Base-by-base conservation (phyloP, 2,329 filamentous ascomycete species). In the Aspergillus sp. region DNA sequence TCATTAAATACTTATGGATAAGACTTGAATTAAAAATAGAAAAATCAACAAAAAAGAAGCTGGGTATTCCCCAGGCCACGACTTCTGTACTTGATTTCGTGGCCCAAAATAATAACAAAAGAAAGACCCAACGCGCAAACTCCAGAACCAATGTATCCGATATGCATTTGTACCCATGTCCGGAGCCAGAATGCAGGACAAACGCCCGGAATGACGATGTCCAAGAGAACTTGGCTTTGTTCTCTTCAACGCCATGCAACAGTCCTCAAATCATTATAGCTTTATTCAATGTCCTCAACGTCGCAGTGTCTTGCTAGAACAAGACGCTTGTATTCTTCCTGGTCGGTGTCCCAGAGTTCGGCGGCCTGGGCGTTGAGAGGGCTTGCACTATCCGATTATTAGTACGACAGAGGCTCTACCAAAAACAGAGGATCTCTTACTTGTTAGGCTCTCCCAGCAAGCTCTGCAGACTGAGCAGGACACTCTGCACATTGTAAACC, bases 401-500 rank as follows among this genome's bases (percentile, higher is more conserved):
- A 11, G 29, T 7, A 34, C 7, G 5, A 37, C 36, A 6, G 5
- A 6, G 32, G 8, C 30, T 7, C 12, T 12, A 12, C 11, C n/a
- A 10, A 13, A 6, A 33, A 31, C 7, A 2, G 28, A 10, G n/a
- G 13, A 35, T 3, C 35, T 6, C 87, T 68, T 74, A 97, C 93
- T 98, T 98, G 73, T 98, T 98, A 31, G 93, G 93, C 71, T 98
- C 93, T 27, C 91, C 93, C 29, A 98, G 78, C 61, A 98, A 73
- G 69, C 90, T 96, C 72, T 98, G 93, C 69, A 98, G 71, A 58
- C 91, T 97, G 59, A 98, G 69, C 43, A 98, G 75, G 37, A 98
- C 88, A 37, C 86, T 95, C 68, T 94, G 88, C 49, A 95, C 90
- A 63, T 97, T 97, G 78, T 96, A 94, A 35, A 94, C 90, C 12